Evolutionary conservation across 2,329 filamentous ascomycete genomes (phyloP).

Genomic region (Zasmidium angulare): DNA sequence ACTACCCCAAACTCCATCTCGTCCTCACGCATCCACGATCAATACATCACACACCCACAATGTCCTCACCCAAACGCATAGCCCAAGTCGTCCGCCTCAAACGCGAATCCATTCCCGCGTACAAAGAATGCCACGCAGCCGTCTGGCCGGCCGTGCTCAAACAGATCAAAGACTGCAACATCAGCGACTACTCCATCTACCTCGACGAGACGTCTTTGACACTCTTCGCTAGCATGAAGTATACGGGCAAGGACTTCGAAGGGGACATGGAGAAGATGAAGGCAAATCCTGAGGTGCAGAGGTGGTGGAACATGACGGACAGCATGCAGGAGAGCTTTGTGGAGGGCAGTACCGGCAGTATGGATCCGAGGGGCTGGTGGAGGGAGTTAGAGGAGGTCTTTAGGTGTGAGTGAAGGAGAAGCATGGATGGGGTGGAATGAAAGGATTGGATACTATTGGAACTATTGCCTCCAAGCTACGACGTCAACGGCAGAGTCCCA

Average conservation of each 20-base stretch:
- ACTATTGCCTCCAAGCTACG: slow-evolving; percentile 38
- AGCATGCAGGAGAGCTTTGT: slow-evolving; percentile 65
- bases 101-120: slow-evolving; percentile 64
- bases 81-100: slow-evolving; percentile 73
- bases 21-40: not conserved
- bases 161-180: slow-evolving; percentile 74
- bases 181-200: slow-evolving; percentile 74
- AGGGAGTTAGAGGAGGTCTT: slow-evolving; percentile 69
- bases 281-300: slow-evolving; percentile 68
- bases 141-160: slow-evolving; percentile 77
- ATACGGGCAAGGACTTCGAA: slow-evolving; percentile 69
- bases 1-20: too few relatives aligned
- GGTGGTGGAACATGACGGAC: slow-evolving; percentile 83
- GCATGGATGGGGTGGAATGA: too few relatives aligned
- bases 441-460: too few relatives aligned
- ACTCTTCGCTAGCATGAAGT: slow-evolving; percentile 76
- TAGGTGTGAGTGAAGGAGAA: slow-evolving; percentile 48
- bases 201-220: slow-evolving; percentile 63
- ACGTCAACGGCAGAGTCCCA: slow-evolving; percentile 39
- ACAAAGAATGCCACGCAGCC: slow-evolving; percentile 70
- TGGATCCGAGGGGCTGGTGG: slow-evolving; percentile 63
- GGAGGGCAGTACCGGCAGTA: slow-evolving; percentile 58
- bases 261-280: slow-evolving; percentile 76
- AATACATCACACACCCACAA: slow-evolving; percentile 1
- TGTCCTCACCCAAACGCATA: slow-evolving; percentile 51